Conservation (phyloP, 495 filamentous ascomycete species). For the Stereocaulon alpinum region DNA sequence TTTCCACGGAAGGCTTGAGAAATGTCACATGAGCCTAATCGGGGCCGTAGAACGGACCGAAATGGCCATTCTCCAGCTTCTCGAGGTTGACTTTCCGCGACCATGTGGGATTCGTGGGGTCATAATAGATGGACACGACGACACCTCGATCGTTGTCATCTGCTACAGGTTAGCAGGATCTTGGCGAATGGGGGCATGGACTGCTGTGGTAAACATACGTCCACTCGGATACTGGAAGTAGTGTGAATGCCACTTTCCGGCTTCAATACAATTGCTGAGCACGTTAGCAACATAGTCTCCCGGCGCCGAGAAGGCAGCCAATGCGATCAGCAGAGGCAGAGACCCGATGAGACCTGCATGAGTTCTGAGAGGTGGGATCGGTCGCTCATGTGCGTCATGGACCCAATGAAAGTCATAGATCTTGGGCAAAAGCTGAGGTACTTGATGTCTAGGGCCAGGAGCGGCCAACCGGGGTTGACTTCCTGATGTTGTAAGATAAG, state of each 20-base stretch:
- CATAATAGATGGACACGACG: slow-evolving; percentile 19
- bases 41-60: slow-evolving; percentile 18
- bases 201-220: not conserved
- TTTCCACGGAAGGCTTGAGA: too few relatives aligned
- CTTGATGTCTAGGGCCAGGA: not conserved
- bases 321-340: slow-evolving; percentile 17
- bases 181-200: not conserved
- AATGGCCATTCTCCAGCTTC: slow-evolving; percentile 12
- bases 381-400: not conserved
- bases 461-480: slow-evolving; percentile 11
- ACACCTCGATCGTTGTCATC: slow-evolving; percentile 8
- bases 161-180: too few relatives aligned
- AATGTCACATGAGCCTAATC: too few relatives aligned
- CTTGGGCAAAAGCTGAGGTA: slow-evolving; percentile 17
- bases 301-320: slow-evolving; percentile 20
- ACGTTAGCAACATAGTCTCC: not conserved
- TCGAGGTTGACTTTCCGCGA: slow-evolving; percentile 3
- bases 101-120: slow-evolving; percentile 8
- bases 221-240: too few relatives aligned
- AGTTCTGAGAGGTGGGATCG: not conserved
- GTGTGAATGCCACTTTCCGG: slow-evolving; percentile 10
- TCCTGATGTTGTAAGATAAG: not conserved
- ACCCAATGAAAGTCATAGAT: slow-evolving; percentile 9
- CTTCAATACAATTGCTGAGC: slow-evolving; percentile 1
- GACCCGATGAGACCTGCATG: slow-evolving; percentile 18